These are phyloP conservation scores for Taiozyma sp. DNA, from an alignment of 1,139 yeast species.

Conservation along the genomic window DNA sequence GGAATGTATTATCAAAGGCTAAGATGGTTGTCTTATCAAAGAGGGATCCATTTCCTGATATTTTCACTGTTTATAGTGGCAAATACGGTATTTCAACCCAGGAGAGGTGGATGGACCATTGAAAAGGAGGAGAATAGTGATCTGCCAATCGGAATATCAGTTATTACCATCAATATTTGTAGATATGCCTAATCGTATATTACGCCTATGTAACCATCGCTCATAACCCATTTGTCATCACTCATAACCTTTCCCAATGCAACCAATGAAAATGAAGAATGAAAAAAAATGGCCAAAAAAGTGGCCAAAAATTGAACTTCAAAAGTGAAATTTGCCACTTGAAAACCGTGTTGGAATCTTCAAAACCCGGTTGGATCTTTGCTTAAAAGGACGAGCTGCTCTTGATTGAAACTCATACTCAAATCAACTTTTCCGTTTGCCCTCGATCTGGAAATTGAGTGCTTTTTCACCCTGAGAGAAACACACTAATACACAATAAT, in stretches of 20 bases:
- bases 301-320: no score
- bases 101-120: constrained; percentile 21
- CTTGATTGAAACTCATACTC: no score
- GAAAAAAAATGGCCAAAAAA: not conserved
- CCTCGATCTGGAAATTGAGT: no score
- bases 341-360: no score
- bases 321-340: no score
- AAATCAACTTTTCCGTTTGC: no score
- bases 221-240: not conserved
- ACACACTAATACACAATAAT: constrained; percentile 33
- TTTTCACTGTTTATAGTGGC: constrained; percentile 24
- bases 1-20: constrained; percentile 43
- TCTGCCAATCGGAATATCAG: no score
- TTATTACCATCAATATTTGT: no score
- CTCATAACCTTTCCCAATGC: not conserved
- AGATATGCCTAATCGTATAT: not conserved
- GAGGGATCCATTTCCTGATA: constrained; percentile 44
- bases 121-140: no score
- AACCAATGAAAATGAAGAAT: not conserved
- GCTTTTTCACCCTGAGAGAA: no score
- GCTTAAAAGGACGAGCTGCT: no score
- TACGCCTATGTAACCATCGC: not conserved
- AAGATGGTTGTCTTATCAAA: constrained; percentile 46
- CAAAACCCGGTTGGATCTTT: no score
- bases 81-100: constrained; percentile 8